Base-by-base conservation (phyloP, 768 basidiomycete species). In the Rhodosporidiobolus odoratus region DNA sequence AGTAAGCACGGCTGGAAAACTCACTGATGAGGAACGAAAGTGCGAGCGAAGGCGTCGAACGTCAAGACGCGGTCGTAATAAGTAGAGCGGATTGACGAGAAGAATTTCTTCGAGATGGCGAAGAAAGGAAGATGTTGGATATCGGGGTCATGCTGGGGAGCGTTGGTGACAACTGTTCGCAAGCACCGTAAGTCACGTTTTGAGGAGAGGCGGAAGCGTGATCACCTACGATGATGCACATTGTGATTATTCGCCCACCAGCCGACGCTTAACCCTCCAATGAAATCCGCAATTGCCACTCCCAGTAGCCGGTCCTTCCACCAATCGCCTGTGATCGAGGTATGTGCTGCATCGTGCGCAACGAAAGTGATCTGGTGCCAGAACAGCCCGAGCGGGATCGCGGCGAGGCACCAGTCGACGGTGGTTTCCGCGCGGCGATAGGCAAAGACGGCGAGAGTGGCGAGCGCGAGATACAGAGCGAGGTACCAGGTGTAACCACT, bases 211-310 rank as follows among this genome's bases (percentile, higher is more conserved):
- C 35, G 32, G 34, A 9, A 23, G n/a, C 8, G 37, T 16, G 1
- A 50, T 37, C 32, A 85, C 93, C 83, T 78, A 92, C 92, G 83
- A 81, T 97, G 94, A 82, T 97, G 94, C 57, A 94, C 87, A 76
- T 98, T 96, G 78, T 99, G 96, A 78, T 83, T 83, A 79, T 93
- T 85, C 48, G 92, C 90, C 95, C 95, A 99, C 96, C 96, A 99
- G 48, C 93, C 91, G 32, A 96, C 84, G 78, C 93, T 96, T 62
- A 99, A 82, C 8, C 96, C 96, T 34, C 96, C 96, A 57, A 93
- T 82, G 76, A 88, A 91, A 78, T 92, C 86, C 0, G 95, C 90
- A 54, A 97, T 82, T 40, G 87, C 78, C 47, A 88, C 94, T 19
- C 86, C 89, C 43, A 94, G 80, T 45, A 92, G 76, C 40, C 93